phyloP scores from a whole-genome alignment of 768 basidiomycete genomes.

The Artomyces pyxidatus region DNA sequence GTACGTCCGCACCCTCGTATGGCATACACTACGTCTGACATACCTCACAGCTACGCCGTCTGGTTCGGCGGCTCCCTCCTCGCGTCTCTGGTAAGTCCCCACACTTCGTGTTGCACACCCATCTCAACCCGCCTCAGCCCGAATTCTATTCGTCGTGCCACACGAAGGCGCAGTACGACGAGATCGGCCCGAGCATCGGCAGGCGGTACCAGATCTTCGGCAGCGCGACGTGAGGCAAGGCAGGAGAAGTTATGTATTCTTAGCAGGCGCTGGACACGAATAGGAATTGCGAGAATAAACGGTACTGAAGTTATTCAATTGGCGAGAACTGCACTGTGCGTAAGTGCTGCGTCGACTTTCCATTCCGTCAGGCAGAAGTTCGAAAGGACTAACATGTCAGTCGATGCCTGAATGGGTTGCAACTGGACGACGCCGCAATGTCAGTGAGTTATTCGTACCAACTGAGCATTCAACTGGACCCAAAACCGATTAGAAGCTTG shows the following conservation, averaged over 20 bases:
- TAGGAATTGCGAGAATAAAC: too few species aligned
- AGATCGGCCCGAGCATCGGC: constrained; percentile 87
- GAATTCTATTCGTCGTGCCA: constrained; percentile 95
- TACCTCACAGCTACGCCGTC: constrained; percentile 67
- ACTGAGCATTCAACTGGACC: too few species aligned
- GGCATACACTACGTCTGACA: constrained; percentile 1
- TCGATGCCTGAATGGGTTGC: too few species aligned
- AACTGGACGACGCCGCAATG: too few species aligned
- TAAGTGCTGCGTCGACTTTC: too few species aligned
- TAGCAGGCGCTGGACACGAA: constrained; percentile 9
- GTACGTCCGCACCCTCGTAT: constrained; percentile 28
- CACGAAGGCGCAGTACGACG: constrained; percentile 91
- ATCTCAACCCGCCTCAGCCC: constrained; percentile 41
- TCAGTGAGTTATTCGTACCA: too few species aligned
- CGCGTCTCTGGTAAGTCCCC: constrained; percentile 70
- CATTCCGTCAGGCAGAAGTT: too few species aligned
- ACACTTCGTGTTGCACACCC: not conserved
- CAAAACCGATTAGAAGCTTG: too few species aligned
- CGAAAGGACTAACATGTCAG: too few species aligned
- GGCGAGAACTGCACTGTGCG: too few species aligned
- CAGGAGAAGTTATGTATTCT: constrained; percentile 5
- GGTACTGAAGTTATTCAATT: too few species aligned
- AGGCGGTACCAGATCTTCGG: constrained; percentile 92
- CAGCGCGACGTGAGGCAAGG: constrained; percentile 54
- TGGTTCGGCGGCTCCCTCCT: constrained; percentile 97